A percentile compares a stretch with the other conserved stretches of the same genome.
Conservation (phyloP, 345 rosid species). For the Hibiscus trionum region DNA sequence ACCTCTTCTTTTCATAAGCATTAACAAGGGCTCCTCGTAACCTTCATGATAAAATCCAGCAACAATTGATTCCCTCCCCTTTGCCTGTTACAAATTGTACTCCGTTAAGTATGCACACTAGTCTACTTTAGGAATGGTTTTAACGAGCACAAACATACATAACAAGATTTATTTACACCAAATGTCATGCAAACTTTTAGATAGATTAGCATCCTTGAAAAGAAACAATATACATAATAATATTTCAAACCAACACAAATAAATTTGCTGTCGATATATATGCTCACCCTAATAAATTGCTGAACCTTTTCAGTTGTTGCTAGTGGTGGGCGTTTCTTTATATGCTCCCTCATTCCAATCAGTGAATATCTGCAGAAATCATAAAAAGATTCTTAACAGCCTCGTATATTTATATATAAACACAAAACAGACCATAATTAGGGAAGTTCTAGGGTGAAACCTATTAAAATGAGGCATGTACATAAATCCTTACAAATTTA, state of each 20-base stretch:
- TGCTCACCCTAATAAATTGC: constrained; percentile 85
- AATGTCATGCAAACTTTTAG: background rate
- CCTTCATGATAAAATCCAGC: constrained; percentile 95
- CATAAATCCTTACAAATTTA: no score
- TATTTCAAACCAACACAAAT: background rate
- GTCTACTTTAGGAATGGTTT: background rate
- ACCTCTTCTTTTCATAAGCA: constrained; percentile 99
- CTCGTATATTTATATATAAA: background rate
- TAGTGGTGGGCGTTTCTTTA: constrained; percentile 95
- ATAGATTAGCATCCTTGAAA: background rate
- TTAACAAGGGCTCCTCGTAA: constrained; percentile 82
- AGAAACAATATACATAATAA: background rate
- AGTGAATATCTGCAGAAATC: constrained; percentile 62
- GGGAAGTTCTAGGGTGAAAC: no score
- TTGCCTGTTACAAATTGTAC: constrained; percentile 46
- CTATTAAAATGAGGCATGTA: no score
- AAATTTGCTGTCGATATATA: background rate
- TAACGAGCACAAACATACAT: background rate
- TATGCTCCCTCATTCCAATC: constrained; percentile 80
- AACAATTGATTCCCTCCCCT: constrained; percentile 82
- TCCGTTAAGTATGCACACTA: background rate
- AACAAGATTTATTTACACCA: background rate
- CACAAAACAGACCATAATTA: no score
- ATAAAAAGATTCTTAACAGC: background rate
- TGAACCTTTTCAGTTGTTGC: constrained; percentile 96